phyloP scores from a whole-genome alignment of 108 stramenopile species.

The Hondaea fermentalgiana region DNA sequence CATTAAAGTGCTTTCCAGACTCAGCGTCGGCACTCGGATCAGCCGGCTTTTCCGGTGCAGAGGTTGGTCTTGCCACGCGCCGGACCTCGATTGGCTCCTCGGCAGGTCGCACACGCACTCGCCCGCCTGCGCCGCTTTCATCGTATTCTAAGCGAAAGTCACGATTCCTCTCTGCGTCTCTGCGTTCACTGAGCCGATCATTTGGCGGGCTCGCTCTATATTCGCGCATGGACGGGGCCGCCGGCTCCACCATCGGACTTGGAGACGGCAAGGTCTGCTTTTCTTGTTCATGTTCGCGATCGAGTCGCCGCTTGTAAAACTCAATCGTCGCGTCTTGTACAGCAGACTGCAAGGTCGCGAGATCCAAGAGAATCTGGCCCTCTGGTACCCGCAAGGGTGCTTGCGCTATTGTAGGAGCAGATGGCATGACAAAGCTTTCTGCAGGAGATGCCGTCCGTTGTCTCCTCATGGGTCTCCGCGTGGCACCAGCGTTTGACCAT shows the following conservation, averaged over 20 bases:
- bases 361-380: neutral
- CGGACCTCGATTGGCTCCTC: too few relatives aligned
- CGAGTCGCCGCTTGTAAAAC: neutral
- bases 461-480: neutral
- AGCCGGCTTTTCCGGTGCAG: neutral
- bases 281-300: neutral
- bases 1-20: neutral
- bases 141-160: neutral
- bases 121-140: neutral
- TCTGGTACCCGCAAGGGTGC: neutral
- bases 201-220: too few relatives aligned
- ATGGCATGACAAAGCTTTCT: neutral
- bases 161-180: too few relatives aligned
- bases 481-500: too few relatives aligned
- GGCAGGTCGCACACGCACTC: neutral
- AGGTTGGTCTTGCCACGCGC: too few relatives aligned
- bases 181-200: too few relatives aligned
- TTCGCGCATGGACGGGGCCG: too few relatives aligned
- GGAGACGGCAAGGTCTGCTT: too few relatives aligned
- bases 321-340: neutral
- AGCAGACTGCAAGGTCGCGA: neutral
- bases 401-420: neutral
- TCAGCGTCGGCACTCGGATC: neutral
- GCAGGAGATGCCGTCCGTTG: neutral
- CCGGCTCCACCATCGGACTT: too few relatives aligned